A percentile compares a stretch with the other conserved stretches of the same genome.
These are phyloP conservation scores for Sphaerulina vaccinii DNA, from an alignment of 2,329 filamentous ascomycete genomes.

Conservation along the genomic window DNA sequence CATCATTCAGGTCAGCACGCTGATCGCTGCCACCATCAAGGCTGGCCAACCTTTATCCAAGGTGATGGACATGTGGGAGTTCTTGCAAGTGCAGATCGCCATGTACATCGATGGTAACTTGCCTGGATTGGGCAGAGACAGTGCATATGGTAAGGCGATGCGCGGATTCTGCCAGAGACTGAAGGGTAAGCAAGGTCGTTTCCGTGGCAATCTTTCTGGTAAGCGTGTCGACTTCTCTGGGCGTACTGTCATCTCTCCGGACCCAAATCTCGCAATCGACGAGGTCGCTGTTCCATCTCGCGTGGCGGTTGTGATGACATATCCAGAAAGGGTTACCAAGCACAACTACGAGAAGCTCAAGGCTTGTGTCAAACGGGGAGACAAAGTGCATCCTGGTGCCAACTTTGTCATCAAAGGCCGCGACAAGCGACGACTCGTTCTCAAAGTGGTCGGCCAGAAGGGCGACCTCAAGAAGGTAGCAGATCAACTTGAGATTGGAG, in stretches of 20 bases:
- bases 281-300: conserved; percentile 87
- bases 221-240: conserved; percentile 99
- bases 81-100: conserved; percentile 88
- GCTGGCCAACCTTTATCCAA: conserved; percentile 83
- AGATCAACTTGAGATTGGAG: conserved; percentile 72
- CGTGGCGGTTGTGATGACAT: conserved; percentile 95
- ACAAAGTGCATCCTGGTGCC: conserved; percentile 80
- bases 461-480: conserved; percentile 67
- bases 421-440: conserved; percentile 66
- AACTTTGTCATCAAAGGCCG: conserved; percentile 75
- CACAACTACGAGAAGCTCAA: conserved; percentile 84
- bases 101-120: conserved; percentile 98
- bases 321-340: conserved; percentile 81
- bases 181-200: conserved; percentile 96
- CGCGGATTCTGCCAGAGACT: conserved; percentile 91
- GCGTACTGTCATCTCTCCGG: conserved; percentile 94
- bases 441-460: conserved; percentile 54
- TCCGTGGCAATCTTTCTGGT: conserved; percentile 92
- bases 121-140: conserved; percentile 78
- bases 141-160: conserved; percentile 81
- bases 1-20: conserved; percentile 86
- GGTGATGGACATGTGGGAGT: conserved; percentile 98
- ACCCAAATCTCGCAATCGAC: conserved; percentile 90
- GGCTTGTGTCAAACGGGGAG: conserved; percentile 71
- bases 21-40: conserved; percentile 77